phyloP scores from a whole-genome alignment of 139 green algal genomes.

The Closterium sp. region DNA sequence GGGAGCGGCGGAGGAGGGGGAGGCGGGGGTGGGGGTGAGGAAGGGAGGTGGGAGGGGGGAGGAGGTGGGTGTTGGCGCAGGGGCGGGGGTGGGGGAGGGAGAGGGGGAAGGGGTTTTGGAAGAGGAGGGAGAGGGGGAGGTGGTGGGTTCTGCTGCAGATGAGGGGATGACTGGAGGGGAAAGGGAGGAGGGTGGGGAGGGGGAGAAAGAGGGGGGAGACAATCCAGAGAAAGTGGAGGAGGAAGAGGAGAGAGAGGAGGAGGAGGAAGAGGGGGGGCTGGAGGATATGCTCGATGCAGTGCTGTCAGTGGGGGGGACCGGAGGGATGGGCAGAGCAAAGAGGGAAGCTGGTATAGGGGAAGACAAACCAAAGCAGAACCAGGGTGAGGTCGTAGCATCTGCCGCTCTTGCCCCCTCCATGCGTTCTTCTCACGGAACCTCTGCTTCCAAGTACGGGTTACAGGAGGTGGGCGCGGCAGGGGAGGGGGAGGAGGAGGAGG shows the following conservation, averaged over 20 bases:
- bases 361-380: background rate
- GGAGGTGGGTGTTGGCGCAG: constrained; percentile 7
- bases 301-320: background rate
- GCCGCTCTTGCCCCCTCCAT: too few species aligned
- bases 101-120: constrained; percentile 10
- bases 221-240: background rate
- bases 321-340: background rate
- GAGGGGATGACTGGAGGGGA: background rate
- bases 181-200: background rate
- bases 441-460: constrained; percentile 5
- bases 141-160: background rate
- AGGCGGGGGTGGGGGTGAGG: constrained; percentile 8
- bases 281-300: constrained; percentile 68
- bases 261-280: constrained; percentile 45
- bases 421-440: background rate
- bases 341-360: background rate
- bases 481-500: background rate
- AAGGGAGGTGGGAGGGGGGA: background rate
- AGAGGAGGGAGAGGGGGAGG: background rate
- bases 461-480: background rate
- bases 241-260: constrained; percentile 6
- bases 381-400: too few species aligned
- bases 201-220: background rate
- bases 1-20: constrained; percentile 26
- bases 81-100: background rate